Evolutionary conservation across 148 eudicot genomes (phyloP).

Genomic region (Mesembryanthemum crystallinum): DNA sequence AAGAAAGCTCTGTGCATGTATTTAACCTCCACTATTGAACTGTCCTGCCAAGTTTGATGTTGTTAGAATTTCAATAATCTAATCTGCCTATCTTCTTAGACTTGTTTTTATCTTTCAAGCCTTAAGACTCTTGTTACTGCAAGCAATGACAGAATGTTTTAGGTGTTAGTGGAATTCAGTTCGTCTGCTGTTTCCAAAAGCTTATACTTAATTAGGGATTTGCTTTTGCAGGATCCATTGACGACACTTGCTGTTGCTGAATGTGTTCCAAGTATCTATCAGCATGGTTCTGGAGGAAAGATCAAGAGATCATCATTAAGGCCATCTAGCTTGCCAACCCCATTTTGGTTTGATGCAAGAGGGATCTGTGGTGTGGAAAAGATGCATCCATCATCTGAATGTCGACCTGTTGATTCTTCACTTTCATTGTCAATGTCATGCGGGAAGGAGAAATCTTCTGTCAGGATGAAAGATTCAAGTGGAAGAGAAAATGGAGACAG

Average conservation of each 20-base stretch:
- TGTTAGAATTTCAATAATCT: not conserved
- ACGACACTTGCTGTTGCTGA: slow-evolving; percentile 28
- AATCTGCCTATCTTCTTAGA: not conserved
- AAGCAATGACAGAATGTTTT: no score
- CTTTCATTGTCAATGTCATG: slow-evolving; percentile 33
- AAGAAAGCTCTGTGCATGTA: not conserved
- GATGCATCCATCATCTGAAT: slow-evolving; percentile 30
- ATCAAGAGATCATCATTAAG: slow-evolving; percentile 63
- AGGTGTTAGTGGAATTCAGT: not conserved
- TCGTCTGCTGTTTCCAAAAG: slow-evolving; percentile 2
- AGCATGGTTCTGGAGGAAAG: slow-evolving; percentile 73
- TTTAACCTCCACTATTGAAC: not conserved
- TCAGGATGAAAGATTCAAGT: slow-evolving; percentile 23
- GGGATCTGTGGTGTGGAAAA: slow-evolving; percentile 30
- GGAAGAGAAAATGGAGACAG: slow-evolving; percentile 33
- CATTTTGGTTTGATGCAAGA: slow-evolving; percentile 23
- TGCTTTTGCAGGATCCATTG: slow-evolving; percentile 49
- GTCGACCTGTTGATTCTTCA: slow-evolving; percentile 63
- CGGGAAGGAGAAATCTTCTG: slow-evolving; percentile 34
- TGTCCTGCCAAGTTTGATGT: not conserved
- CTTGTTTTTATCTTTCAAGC: not conserved
- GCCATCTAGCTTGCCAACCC: slow-evolving; percentile 25
- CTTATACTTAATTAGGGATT: not conserved
- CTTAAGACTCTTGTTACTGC: not conserved
- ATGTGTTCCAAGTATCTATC: slow-evolving; percentile 49